Evolutionary conservation across 495 filamentous ascomycete genomes (phyloP).

Genomic region (Chaetomium tenue): DNA sequence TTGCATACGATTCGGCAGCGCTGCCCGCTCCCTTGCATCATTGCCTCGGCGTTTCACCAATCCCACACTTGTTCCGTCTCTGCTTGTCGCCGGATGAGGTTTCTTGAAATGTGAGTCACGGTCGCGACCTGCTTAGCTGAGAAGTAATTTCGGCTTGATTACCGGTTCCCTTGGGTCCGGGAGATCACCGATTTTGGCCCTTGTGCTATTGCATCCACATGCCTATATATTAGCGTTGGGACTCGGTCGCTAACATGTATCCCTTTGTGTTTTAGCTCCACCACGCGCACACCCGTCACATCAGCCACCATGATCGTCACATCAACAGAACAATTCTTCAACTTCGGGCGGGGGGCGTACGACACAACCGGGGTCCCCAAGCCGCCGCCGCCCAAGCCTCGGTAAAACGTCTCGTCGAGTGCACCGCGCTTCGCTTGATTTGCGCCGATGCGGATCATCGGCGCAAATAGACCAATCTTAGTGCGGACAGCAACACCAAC

Average conservation of each 20-base stretch:
- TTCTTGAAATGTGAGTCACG: conserved; percentile 48
- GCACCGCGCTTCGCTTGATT: conserved; percentile 26
- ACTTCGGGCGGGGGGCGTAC: conserved; percentile 58
- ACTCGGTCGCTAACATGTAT: conserved; percentile 31
- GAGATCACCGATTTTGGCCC: not conserved
- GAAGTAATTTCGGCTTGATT: conserved; percentile 22
- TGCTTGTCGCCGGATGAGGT: conserved; percentile 28
- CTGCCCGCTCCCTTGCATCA: conserved; percentile 37
- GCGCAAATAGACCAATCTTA: conserved; percentile 20
- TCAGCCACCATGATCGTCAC: conserved; percentile 47
- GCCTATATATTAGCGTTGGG: conserved; percentile 16
- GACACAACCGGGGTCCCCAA: conserved; percentile 57
- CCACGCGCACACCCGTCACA: conserved; percentile 15
- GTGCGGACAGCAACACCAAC: conserved; percentile 1
- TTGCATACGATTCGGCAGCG: conserved; percentile 41
- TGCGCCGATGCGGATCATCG: conserved; percentile 13
- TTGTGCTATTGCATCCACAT: not conserved
- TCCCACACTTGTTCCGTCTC: conserved; percentile 32
- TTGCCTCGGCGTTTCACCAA: conserved; percentile 38
- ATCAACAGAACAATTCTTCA: conserved; percentile 43
- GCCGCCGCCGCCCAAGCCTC: conserved; percentile 55
- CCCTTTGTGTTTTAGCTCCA: conserved; percentile 20
- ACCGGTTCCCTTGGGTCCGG: conserved; percentile 14
- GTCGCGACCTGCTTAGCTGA: conserved; percentile 25
- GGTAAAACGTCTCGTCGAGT: conserved; percentile 34